Conservation (phyloP, 202 grass and related monocot genomes). For the Cymbopogon flexuosus region DNA sequence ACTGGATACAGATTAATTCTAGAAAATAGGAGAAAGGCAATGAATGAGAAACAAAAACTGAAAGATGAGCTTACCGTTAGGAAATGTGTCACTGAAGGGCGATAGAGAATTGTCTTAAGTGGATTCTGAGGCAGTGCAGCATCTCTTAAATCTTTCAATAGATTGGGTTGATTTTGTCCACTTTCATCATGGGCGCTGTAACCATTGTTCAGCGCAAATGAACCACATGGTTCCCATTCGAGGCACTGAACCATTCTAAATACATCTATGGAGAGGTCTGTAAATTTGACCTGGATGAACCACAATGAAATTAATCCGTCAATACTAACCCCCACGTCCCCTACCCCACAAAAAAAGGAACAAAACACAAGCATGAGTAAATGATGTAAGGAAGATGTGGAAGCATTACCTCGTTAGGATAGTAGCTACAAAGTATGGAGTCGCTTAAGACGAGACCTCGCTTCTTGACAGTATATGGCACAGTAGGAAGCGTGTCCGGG, state of each 20-base stretch:
- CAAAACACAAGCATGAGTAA: neutral
- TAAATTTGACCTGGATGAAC: constrained; percentile 73
- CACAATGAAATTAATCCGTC: neutral
- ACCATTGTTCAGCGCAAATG: constrained; percentile 60
- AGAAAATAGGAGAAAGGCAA: neutral
- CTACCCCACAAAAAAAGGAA: neutral
- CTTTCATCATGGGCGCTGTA: constrained; percentile 54
- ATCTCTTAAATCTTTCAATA: constrained; percentile 80
- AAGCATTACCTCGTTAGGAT: constrained; percentile 58
- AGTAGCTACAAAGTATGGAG: constrained; percentile 64
- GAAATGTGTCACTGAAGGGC: constrained; percentile 71
- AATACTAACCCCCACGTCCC: neutral
- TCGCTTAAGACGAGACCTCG: constrained; percentile 62
- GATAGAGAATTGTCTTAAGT: constrained; percentile 71
- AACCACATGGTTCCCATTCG: constrained; percentile 91
- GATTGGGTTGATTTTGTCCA: constrained; percentile 55
- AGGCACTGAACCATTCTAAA: constrained; percentile 97
- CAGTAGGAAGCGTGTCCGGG: constrained; percentile 48
- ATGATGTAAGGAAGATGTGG: neutral
- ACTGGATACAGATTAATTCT: neutral
- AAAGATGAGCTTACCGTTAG: constrained; percentile 47
- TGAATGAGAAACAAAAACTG: neutral
- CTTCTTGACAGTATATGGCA: constrained; percentile 40
- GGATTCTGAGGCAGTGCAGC: constrained; percentile 72
- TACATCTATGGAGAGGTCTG: constrained; percentile 78